phyloP scores from a whole-genome alignment of 1,284 basidiomycete species.

The Austroboletus niveus region DNA sequence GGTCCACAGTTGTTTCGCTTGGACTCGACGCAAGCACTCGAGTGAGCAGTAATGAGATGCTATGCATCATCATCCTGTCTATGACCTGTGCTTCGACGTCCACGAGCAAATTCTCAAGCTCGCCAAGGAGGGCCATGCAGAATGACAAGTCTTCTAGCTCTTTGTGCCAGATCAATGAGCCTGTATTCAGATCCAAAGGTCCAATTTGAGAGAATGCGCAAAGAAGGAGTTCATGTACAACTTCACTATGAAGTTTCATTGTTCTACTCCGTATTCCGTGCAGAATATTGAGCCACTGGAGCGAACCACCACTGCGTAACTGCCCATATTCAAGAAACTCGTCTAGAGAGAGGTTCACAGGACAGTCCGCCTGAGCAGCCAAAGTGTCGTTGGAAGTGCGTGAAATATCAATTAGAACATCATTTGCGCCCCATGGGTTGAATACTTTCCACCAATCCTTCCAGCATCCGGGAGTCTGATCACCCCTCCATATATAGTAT shows the following conservation, averaged over 20 bases:
- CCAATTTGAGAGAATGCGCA: constrained; percentile 45
- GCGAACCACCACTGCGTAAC: constrained; percentile 38
- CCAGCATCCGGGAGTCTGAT: background rate
- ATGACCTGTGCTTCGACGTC: constrained; percentile 37
- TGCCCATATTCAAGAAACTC: constrained; percentile 14
- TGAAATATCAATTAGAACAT: background rate
- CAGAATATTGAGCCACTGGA: constrained; percentile 50
- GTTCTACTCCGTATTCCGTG: constrained; percentile 36
- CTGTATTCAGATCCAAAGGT: constrained; percentile 10
- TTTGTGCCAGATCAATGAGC: constrained; percentile 30
- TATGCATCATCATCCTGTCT: constrained; percentile 34
- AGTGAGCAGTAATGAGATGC: constrained; percentile 31
- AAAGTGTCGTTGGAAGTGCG: constrained; percentile 33
- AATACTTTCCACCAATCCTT: background rate
- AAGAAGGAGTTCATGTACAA: constrained; percentile 38
- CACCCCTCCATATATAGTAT: background rate
- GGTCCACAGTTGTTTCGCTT: constrained; percentile 1
- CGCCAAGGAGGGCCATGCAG: constrained; percentile 30
- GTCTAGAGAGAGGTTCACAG: constrained; percentile 20
- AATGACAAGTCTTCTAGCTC: constrained; percentile 32
- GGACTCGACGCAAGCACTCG: constrained; percentile 34
- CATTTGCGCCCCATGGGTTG: rapidly evolving
- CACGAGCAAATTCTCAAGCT: constrained; percentile 28
- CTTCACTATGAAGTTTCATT: constrained; percentile 36
- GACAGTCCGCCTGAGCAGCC: constrained; percentile 36